Percentiles rank a stretch among this genome's conserved stretches.
These are phyloP conservation scores for Cynara cardunculus DNA, from an alignment of 129 eudicot genomes.

Conservation along the genomic window DNA sequence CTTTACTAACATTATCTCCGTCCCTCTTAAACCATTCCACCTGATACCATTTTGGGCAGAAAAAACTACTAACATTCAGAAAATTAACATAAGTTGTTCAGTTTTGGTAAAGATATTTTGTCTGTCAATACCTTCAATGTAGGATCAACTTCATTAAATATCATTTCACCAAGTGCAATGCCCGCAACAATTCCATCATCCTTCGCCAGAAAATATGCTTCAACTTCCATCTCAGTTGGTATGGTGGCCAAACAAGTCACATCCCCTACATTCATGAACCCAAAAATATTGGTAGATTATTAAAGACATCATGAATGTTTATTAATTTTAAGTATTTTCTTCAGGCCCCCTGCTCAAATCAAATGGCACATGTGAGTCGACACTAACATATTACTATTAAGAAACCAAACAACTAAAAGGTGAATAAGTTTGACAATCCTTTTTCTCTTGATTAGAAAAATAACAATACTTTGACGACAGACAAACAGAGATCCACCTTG, in stretches of 20 bases:
- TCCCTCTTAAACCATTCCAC: constrained; percentile 84
- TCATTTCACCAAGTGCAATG: constrained; percentile 90
- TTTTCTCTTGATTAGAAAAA: no score
- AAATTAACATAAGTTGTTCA: background rate
- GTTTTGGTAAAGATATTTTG: background rate
- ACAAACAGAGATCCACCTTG: background rate
- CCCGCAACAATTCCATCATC: constrained; percentile 96
- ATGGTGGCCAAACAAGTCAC: constrained; percentile 92
- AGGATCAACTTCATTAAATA: constrained; percentile 83
- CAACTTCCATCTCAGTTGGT: constrained; percentile 81
- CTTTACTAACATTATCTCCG: constrained; percentile 72
- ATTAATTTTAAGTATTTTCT: background rate
- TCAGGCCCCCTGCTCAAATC: background rate
- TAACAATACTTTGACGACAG: background rate
- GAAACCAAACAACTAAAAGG: background rate
- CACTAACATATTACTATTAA: background rate
- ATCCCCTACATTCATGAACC: constrained; percentile 58
- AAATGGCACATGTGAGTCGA: background rate
- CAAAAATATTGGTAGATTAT: background rate
- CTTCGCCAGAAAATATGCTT: constrained; percentile 87
- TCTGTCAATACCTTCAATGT: constrained; percentile 55
- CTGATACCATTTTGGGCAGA: constrained; percentile 31
- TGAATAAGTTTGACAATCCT: background rate
- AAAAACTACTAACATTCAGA: background rate
- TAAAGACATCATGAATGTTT: background rate